These are phyloP conservation scores for Vitis labrusca DNA, from an alignment of 164 flowering plant species.

Conservation along the genomic window DNA sequence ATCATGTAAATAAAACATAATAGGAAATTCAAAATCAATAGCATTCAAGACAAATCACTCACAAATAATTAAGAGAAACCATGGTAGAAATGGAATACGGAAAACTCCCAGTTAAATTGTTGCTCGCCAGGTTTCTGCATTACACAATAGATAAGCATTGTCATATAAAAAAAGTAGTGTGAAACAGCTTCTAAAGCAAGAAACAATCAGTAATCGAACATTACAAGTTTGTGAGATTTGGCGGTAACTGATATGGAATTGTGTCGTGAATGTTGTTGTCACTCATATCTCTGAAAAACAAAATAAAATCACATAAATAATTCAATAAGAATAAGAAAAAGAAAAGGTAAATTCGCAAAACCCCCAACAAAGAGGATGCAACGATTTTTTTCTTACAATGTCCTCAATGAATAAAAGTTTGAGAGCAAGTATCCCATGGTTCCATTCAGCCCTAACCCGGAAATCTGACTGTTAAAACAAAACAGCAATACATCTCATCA, in stretches of 20 bases:
- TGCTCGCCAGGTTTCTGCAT: slow-evolving; percentile 82
- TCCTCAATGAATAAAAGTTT: slow-evolving; percentile 51
- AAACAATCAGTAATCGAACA: slow-evolving; percentile 5
- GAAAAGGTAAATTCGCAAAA: background rate
- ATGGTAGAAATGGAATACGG: slow-evolving; percentile 79
- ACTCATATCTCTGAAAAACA: slow-evolving; percentile 74
- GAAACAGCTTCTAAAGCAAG: slow-evolving; percentile 7
- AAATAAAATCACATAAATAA: background rate
- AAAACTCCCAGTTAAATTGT: slow-evolving; percentile 77
- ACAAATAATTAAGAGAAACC: slow-evolving; percentile 71
- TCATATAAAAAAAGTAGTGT: slow-evolving; percentile 2
- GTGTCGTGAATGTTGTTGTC: slow-evolving; percentile 71
- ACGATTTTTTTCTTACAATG: slow-evolving; percentile 50
- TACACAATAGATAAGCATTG: slow-evolving; percentile 7
- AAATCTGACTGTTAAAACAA: slow-evolving; percentile 50
- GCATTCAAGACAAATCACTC: slow-evolving; percentile 34
- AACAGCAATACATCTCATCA: slow-evolving; percentile 6
- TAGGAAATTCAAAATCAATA: background rate
- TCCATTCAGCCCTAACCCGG: slow-evolving; percentile 79
- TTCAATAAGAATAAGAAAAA: background rate
- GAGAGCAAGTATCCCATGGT: slow-evolving; percentile 84
- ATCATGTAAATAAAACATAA: background rate
- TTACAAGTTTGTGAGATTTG: slow-evolving; percentile 85
- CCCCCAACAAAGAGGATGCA: slow-evolving; percentile 2
- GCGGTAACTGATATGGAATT: slow-evolving; percentile 89